Evolutionary conservation across 805 yeast genomes (phyloP).

Genomic region (Yarrowia sp.): DNA sequence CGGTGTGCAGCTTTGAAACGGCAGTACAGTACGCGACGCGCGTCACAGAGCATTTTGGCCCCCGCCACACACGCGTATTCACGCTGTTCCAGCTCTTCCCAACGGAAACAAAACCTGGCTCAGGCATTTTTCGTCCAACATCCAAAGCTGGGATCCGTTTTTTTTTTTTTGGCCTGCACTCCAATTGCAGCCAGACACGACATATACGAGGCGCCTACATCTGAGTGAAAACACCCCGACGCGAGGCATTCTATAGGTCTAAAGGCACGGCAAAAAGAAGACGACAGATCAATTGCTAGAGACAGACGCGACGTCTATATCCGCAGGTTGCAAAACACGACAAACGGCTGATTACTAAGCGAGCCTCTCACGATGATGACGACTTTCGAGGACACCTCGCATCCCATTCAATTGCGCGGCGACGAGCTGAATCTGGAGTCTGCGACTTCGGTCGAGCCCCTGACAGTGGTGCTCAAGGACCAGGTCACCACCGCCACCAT

Average conservation of each 20-base stretch:
- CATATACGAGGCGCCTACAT: not conserved
- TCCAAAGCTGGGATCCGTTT: not conserved
- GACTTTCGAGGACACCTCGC: slow-evolving; percentile 11
- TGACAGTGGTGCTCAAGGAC: slow-evolving; percentile 77
- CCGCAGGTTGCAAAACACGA: not conserved
- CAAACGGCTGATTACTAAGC: not conserved
- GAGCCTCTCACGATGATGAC: not conserved
- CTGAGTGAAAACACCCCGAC: too few relatives aligned
- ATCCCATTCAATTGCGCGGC: slow-evolving; percentile 13
- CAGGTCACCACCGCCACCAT: slow-evolving; percentile 92
- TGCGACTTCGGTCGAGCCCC: slow-evolving; percentile 49
- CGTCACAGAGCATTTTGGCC: slow-evolving; percentile 3
- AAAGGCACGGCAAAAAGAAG: too few relatives aligned
- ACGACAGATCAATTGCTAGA: not conserved
- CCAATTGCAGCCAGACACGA: not conserved
- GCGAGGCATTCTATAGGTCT: too few relatives aligned
- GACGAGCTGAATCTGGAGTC: slow-evolving; percentile 10
- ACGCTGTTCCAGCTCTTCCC: not conserved
- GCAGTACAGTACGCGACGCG: slow-evolving; percentile 25
- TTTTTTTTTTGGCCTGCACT: not conserved
- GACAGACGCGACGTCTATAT: too few relatives aligned
- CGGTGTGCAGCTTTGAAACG: slow-evolving; percentile 5
- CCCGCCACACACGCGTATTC: slow-evolving; percentile 14
- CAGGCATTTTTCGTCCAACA: not conserved
- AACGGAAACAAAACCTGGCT: not conserved